Percentiles rank a stretch among this genome's conserved stretches.
Conservation (phyloP, 2,329 filamentous ascomycete species). For the Aureobasidium vineae region DNA sequence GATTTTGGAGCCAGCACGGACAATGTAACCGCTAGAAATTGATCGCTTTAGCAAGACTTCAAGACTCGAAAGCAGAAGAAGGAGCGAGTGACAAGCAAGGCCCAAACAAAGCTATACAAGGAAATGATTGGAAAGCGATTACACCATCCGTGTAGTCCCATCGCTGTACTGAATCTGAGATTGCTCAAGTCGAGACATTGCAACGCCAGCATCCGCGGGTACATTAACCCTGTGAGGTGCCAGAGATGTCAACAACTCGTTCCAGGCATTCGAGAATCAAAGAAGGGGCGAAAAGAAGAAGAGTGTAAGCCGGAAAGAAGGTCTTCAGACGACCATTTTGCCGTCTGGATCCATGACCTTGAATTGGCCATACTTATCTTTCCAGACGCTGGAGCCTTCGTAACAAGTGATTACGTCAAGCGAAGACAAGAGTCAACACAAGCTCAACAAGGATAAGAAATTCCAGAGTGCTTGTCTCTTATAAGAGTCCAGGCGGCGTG, state of each 20-base stretch:
- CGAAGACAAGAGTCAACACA: neutral
- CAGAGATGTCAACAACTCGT: neutral
- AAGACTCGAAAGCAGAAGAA: neutral
- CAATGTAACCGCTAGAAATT: neutral
- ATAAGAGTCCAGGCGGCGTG: neutral
- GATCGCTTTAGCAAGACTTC: neutral
- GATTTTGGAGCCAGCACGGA: neutral
- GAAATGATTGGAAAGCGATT: neutral
- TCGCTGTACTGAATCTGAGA: neutral
- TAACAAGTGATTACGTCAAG: neutral
- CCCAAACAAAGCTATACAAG: neutral
- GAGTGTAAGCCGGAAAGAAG: neutral
- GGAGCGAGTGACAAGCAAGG: neutral
- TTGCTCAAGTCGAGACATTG: neutral
- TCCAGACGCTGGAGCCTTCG: neutral
- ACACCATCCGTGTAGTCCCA: neutral
- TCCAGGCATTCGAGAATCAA: neutral
- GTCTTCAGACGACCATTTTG: neutral
- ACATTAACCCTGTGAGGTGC: neutral
- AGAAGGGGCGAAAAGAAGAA: neutral
- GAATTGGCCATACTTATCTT: neutral
- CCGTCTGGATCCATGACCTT: neutral
- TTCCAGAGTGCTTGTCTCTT: neutral
- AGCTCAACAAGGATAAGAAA: neutral
- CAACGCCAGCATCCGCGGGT: neutral